Evolutionary conservation across 1,284 basidiomycete genomes (phyloP).

Genomic region (Cryptococcus deneoformans): DNA sequence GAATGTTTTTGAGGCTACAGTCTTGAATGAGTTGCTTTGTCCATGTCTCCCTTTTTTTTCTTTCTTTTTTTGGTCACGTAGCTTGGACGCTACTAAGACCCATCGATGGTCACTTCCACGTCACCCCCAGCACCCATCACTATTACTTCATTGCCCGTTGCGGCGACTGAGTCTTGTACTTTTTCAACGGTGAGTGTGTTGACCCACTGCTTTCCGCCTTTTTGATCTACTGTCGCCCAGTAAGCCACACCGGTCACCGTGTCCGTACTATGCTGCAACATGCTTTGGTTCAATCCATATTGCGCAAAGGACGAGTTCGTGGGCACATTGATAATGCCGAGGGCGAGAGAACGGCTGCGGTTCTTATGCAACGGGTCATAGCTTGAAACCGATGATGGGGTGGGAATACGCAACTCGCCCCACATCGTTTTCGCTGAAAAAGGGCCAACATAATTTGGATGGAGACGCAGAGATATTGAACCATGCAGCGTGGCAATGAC

Average conservation of each 20-base stretch:
- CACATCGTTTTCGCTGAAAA: conserved; percentile 38
- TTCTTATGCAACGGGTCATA: conserved; percentile 24
- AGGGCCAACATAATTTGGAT: conserved; percentile 46
- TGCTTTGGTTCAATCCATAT: conserved; percentile 22
- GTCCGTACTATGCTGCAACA: conserved; percentile 13
- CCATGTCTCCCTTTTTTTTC: no score
- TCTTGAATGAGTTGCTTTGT: no score
- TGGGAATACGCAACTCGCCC: conserved; percentile 34
- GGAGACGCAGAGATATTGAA: conserved; percentile 33
- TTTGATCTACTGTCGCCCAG: conserved; percentile 16
- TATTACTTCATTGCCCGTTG: conserved; percentile 25
- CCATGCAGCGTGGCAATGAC: conserved; percentile 32
- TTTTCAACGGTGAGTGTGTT: conserved; percentile 2
- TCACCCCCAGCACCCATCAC: conserved; percentile 37
- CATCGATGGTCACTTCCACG: conserved; percentile 38
- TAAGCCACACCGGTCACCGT: conserved; percentile 30
- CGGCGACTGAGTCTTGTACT: conserved; percentile 17
- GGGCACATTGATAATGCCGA: conserved; percentile 26
- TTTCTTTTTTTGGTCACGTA: no score
- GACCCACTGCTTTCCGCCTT: background rate
- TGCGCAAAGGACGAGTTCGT: conserved; percentile 18
- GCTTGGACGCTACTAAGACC: background rate
- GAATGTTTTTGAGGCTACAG: no score
- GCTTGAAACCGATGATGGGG: conserved; percentile 5
- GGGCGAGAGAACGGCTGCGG: conserved; percentile 19